Percentiles rank a stretch among this genome's conserved stretches.
Conservation (phyloP, 192 early-diverging fungal species). For the Coemansia sp. region DNA sequence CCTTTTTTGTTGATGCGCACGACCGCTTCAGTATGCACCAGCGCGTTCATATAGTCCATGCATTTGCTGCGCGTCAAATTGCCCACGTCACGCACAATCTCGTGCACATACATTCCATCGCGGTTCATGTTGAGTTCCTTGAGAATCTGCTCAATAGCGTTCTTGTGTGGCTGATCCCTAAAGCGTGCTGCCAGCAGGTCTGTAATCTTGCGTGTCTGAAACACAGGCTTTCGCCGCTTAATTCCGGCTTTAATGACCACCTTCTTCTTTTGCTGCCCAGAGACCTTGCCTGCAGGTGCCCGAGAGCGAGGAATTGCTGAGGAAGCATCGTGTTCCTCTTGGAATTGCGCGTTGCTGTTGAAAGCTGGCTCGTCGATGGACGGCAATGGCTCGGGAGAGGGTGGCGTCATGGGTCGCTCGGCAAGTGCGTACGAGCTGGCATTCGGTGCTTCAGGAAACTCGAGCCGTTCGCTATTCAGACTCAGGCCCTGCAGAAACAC, state of each 20-base stretch:
- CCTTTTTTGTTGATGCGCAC: constrained; percentile 49
- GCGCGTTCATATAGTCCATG: constrained; percentile 48
- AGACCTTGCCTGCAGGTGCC: background rate
- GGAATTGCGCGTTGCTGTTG: background rate
- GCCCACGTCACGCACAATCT: constrained; percentile 42
- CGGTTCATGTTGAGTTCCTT: constrained; percentile 48
- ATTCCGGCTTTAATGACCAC: constrained; percentile 40
- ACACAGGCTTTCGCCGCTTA: constrained; percentile 38
- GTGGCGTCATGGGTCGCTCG: constrained; percentile 33
- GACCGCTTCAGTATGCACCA: constrained; percentile 37
- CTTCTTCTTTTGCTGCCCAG: constrained; percentile 26
- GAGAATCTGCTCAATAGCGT: constrained; percentile 39
- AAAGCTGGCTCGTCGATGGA: background rate
- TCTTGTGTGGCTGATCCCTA: constrained; percentile 45
- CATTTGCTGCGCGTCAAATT: constrained; percentile 42
- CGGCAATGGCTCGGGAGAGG: background rate
- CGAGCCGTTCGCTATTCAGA: constrained; percentile 48
- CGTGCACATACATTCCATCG: constrained; percentile 50
- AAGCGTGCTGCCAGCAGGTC: constrained; percentile 39
- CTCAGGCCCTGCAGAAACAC: constrained; percentile 44
- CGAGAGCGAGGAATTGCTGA: constrained; percentile 12
- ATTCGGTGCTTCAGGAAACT: constrained; percentile 46
- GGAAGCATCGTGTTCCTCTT: background rate
- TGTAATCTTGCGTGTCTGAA: constrained; percentile 39
- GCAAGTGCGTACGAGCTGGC: constrained; percentile 32